Conservation (phyloP, 331 rosid genomes). For the Pyracantha coccinea region DNA sequence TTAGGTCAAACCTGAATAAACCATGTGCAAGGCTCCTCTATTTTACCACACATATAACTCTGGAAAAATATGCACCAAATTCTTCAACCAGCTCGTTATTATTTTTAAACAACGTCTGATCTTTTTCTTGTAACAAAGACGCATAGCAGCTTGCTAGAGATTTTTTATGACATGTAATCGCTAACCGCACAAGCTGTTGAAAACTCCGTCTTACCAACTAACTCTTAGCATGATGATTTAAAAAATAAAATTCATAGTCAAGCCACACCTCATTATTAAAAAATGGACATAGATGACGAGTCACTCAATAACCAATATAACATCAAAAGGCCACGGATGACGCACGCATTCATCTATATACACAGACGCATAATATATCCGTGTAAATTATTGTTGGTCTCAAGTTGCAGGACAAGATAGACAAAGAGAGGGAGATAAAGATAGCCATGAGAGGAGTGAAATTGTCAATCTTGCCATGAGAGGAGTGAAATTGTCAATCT, state of each 20-base stretch:
- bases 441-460: neutral
- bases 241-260: neutral
- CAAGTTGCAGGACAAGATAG: neutral
- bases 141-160: neutral
- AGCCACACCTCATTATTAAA: neutral
- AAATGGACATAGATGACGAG: neutral
- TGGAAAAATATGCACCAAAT: neutral
- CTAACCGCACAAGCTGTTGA: too few species aligned
- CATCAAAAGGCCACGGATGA: neutral
- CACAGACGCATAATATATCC: neutral
- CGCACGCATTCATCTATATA: neutral
- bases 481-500: neutral
- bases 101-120: neutral
- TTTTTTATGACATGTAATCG: neutral
- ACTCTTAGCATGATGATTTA: neutral
- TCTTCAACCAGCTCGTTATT: neutral
- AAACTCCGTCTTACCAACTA: neutral
- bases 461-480: neutral
- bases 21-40: neutral
- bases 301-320: neutral
- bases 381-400: neutral
- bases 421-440: neutral
- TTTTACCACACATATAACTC: neutral
- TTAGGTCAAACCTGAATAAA: neutral
- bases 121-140: neutral